Evolutionary conservation across 495 filamentous ascomycete species (phyloP), one percentile per base, ranked within the genome.

Genomic region (Neurospora sp.): DNA sequence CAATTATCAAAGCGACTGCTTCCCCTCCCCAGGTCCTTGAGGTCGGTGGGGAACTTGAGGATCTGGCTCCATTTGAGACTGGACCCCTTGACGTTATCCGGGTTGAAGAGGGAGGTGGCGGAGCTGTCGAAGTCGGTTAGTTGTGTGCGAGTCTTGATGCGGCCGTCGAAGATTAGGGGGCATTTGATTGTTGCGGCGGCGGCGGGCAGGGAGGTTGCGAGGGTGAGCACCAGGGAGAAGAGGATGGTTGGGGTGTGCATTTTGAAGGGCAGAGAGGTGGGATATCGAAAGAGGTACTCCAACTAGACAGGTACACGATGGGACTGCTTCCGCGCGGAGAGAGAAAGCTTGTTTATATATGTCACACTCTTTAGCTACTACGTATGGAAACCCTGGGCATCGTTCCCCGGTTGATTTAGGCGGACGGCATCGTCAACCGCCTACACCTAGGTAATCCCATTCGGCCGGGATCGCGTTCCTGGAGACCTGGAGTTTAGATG

Each of bases 91-190:
- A 84, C 78, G 75, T 85, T 85, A 71, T 85, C 83, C 16, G 83
- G 79, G 75, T 84, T 83, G 80, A 85, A 85, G 39, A 78, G 77
- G 69, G 79, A 81, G 68, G 80, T 83, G 61, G 73, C 72, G 75
- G 78, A 79, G 76, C 73, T 78, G 77, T 85, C 83, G 71, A 85
- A 85, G 75, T 85, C 83, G 71, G 78, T 74, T 1, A 76, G 77
- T 16, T 71, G 70, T 18, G 77, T 39, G 18, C 77, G 73, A 1
- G 75, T 73, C 69, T 79, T 75, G 47, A 85, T 77, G 73, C 81
- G 81, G n/a, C 84, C 85, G 79, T 80, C 83, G 71, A 86, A 82
- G 38, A 83, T 74, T 42, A 85, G 71, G 18, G 83, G 83, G 72
- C 85, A 86, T 68, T 83, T 82, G 72, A 83, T 53, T 8, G 72